These are phyloP conservation scores for Fusarium sp. DNA, from an alignment of 2,329 filamentous ascomycete species.

Conservation along the genomic window DNA sequence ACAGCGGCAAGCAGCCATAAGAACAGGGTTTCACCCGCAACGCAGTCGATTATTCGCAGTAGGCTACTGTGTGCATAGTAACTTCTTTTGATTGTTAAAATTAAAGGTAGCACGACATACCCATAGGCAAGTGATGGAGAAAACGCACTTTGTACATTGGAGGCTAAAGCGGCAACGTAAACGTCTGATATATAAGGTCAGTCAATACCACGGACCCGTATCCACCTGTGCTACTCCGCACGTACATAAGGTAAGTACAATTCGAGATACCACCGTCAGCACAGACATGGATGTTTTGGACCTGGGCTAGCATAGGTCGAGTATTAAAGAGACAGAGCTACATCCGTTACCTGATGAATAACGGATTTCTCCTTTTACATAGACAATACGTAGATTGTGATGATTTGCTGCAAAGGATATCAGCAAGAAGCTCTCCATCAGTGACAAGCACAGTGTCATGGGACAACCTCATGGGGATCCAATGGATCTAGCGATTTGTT, in stretches of 20 bases:
- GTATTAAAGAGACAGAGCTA: background rate
- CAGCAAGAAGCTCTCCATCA: background rate
- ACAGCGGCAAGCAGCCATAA: background rate
- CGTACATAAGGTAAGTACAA: background rate
- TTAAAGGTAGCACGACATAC: background rate
- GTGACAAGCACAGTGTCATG: background rate
- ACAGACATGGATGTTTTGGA: background rate
- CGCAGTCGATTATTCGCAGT: background rate
- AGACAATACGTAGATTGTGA: background rate
- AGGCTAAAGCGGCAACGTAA: background rate
- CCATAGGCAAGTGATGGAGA: background rate
- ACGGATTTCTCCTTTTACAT: background rate
- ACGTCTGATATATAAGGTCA: background rate
- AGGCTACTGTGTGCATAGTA: background rate
- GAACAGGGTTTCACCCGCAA: background rate
- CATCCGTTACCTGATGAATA: background rate
- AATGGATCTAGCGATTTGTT: background rate
- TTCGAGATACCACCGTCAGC: background rate
- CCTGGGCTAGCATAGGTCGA: background rate
- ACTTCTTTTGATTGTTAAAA: background rate
- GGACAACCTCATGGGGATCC: background rate
- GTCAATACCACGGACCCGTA: background rate
- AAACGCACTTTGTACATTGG: background rate
- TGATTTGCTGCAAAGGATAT: background rate
- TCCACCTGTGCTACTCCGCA: background rate